A percentile compares a stretch with the other conserved stretches of the same genome.
Conservation (phyloP, 2,329 filamentous ascomycete genomes). For the Colletotrichum coccodes region DNA sequence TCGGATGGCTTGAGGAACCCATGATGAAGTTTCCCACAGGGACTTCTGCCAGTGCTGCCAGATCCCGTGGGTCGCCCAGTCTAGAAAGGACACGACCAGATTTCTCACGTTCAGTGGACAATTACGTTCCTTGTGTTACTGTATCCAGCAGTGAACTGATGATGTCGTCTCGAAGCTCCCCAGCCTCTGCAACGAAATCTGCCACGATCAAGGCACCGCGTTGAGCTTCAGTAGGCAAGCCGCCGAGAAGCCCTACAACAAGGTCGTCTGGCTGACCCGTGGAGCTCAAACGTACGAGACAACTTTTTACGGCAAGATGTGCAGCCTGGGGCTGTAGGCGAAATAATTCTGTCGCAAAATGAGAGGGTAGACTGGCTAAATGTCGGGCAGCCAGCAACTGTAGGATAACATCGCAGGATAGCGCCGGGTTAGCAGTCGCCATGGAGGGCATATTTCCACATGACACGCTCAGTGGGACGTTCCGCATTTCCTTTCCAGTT, state of each 20-base stretch:
- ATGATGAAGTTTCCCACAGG: constrained; percentile 9
- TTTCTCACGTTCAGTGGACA: not conserved
- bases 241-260: not conserved
- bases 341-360: not conserved
- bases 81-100: constrained; percentile 8
- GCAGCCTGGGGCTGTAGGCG: not conserved
- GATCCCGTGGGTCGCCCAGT: constrained; percentile 13
- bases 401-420: not conserved
- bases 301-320: not conserved
- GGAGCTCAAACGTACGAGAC: not conserved
- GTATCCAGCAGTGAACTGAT: not conserved
- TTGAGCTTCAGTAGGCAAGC: not conserved
- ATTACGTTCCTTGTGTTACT: not conserved
- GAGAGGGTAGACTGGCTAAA: not conserved
- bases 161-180: not conserved
- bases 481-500: too few species aligned
- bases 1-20: constrained; percentile 20
- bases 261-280: not conserved
- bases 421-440: not conserved
- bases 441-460: too few species aligned
- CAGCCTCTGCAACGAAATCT: not conserved
- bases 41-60: not conserved
- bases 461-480: too few species aligned
- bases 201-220: constrained; percentile 6
- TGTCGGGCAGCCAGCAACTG: constrained; percentile 6